Percentiles rank a stretch among this genome's conserved stretches.
phyloP scores from a whole-genome alignment of 352 stramenopile genomes.

The Albugo candida region DNA sequence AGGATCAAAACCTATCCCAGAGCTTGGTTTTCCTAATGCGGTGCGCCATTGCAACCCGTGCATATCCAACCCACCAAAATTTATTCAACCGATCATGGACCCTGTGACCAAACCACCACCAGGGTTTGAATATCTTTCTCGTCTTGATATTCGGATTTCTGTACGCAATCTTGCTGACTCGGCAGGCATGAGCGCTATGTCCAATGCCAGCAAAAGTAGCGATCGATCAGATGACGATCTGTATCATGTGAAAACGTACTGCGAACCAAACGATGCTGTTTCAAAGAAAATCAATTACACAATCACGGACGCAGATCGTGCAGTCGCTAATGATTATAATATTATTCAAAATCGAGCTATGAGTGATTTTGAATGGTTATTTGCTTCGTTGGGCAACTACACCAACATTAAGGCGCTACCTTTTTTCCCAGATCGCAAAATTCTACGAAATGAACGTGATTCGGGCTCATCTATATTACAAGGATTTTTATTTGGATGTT shows the following conservation, averaged over 20 bases:
- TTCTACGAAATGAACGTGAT: conserved; percentile 22
- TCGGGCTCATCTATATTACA: conserved; percentile 32
- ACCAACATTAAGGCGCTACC: conserved; percentile 68
- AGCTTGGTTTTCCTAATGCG: conserved; percentile 52
- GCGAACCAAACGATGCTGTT: conserved; percentile 40
- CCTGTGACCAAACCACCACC: conserved; percentile 54
- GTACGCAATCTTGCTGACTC: conserved; percentile 18
- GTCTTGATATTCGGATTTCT: conserved; percentile 56
- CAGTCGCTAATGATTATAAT: conserved; percentile 63
- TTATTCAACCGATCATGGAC: conserved; percentile 65
- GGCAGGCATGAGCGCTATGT: conserved; percentile 13
- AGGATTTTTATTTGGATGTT: conserved; percentile 60
- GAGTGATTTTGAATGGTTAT: conserved; percentile 68
- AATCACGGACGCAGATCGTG: conserved; percentile 32
- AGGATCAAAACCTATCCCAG: conserved; percentile 62
- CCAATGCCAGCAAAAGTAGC: neutral
- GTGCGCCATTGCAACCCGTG: conserved; percentile 69
- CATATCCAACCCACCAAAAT: conserved; percentile 58
- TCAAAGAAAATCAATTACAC: conserved; percentile 28
- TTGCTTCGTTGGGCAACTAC: conserved; percentile 41
- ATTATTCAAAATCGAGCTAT: conserved; percentile 46
- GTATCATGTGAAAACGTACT: conserved; percentile 69
- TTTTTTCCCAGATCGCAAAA: conserved; percentile 57
- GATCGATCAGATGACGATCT: conserved; percentile 20
- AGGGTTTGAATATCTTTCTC: conserved; percentile 70